Conservation (phyloP, 768 basidiomycete genomes). For the Leccinum olivaceopallidum region DNA sequence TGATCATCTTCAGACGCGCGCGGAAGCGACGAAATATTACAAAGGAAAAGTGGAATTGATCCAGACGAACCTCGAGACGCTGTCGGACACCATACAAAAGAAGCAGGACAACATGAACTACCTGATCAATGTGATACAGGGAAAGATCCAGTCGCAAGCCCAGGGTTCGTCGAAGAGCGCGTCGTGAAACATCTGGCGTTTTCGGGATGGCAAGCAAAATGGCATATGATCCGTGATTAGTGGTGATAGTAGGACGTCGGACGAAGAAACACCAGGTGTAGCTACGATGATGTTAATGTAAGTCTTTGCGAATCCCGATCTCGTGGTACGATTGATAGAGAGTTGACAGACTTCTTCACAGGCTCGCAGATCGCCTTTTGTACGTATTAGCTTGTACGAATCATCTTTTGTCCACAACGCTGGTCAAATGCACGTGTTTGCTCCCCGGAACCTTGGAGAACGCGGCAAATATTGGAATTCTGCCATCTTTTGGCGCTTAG, state of each 20-base stretch:
- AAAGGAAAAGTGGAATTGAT: slow-evolving; percentile 79
- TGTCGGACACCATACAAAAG: slow-evolving; percentile 88
- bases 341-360: slow-evolving; percentile 3
- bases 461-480: not conserved
- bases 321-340: not conserved
- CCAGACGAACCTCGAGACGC: slow-evolving; percentile 75
- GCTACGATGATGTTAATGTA: not conserved
- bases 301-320: not conserved
- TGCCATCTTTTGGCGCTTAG: not conserved
- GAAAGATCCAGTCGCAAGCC: slow-evolving; percentile 42
- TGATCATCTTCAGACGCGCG: slow-evolving; percentile 59
- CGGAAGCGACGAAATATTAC: slow-evolving; percentile 82
- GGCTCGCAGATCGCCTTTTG: not conserved
- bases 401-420: not conserved
- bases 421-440: not conserved
- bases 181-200: slow-evolving; percentile 13
- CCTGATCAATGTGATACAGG: slow-evolving; percentile 72
- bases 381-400: not conserved
- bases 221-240: not conserved
- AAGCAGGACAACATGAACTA: slow-evolving; percentile 89
- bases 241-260: not conserved
- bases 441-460: not conserved
- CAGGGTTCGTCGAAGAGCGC: slow-evolving; percentile 22
- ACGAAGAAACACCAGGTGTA: not conserved
- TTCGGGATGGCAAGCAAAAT: not conserved